Conservation (phyloP, 2,329 filamentous ascomycete species). For the Penicillium sp. region DNA sequence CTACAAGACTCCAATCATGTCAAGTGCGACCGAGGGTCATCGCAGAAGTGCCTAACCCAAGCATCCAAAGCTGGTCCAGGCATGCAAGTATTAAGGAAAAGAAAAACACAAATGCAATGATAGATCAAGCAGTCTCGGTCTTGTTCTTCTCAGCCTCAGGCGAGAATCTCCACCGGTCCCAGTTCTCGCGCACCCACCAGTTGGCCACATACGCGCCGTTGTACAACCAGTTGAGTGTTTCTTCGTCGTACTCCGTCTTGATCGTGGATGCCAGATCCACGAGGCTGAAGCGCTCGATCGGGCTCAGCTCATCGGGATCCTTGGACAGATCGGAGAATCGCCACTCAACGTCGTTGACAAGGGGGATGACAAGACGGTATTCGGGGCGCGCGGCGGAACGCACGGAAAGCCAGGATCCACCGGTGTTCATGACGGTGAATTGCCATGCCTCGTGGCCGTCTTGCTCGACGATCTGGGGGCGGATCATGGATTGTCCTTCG, state of each 20-base stretch:
- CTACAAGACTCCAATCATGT: not conserved
- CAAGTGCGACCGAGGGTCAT: not conserved
- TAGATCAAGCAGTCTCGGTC: not conserved
- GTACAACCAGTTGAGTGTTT: constrained; percentile 24
- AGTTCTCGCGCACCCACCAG: constrained; percentile 36
- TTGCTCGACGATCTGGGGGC: constrained; percentile 23
- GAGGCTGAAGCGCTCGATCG: constrained; percentile 27
- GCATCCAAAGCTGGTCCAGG: not conserved
- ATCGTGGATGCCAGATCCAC: constrained; percentile 23
- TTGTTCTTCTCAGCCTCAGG: constrained; percentile 3
- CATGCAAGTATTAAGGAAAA: constrained; percentile 9
- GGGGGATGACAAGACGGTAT: constrained; percentile 34
- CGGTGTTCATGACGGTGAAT: constrained; percentile 39
- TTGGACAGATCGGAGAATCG: constrained; percentile 32
- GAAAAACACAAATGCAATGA: not conserved
- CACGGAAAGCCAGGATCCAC: constrained; percentile 33
- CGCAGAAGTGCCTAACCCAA: constrained; percentile 7
- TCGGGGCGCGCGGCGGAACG: constrained; percentile 31
- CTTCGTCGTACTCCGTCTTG: constrained; percentile 19
- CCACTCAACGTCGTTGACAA: constrained; percentile 36
- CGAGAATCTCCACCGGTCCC: constrained; percentile 24
- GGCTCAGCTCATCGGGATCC: constrained; percentile 28
- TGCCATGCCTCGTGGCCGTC: constrained; percentile 32
- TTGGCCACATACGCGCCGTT: constrained; percentile 31
- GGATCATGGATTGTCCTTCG: constrained; percentile 37